Base-by-base conservation (phyloP, 352 stramenopile species). In the Globisporangium heterothallicum region DNA sequence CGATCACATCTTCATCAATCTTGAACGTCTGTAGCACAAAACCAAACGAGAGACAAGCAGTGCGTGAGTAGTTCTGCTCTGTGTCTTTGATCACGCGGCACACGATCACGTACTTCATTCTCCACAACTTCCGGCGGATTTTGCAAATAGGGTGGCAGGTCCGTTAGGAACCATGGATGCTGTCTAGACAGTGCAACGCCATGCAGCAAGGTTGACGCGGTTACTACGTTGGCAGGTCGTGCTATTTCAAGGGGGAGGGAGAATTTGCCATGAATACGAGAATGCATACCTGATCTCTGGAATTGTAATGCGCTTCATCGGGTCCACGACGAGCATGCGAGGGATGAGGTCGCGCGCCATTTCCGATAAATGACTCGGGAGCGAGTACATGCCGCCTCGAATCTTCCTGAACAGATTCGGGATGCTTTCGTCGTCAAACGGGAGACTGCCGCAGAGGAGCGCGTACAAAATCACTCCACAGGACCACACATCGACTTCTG, bases 371-470 rank as follows among this genome's bases (percentile, higher is more conserved):
- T 99, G 96, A 22, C 81, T 97, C 30, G 97, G 97, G 27, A 99
- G 71, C 61, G 79, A 95, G 74, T 99, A 99, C 92, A 98, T 98
- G 30, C 97, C 97, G 46, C 87, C 92, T 27, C 77, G 71, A 61
- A 99, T 99, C 79, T 99, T 99, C 72, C 98, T 98, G 69, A 99
- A 99, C 34, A 99, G 78, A 59, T 98, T 98, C 0, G 96, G 96
- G 53, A 99, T 99, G 32, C 84, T 98, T 64, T 99, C 96, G 61
- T 99, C 97, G 70, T 99, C 96, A 58, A 99, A 99, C 16, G 97
- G 97, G 9, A 99, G 76, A 25, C 90, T 97, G 14, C 97, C 97
- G 66, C 97, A 99, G 10, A 99, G 67, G 32, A 99, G 77, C 42
- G 97, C 97, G 70, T 99, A 99, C 8, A 99, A 66, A 63, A 99